Evolutionary conservation across 495 filamentous ascomycete species (phyloP).

Genomic region (Annulohypoxylon bovei): DNA sequence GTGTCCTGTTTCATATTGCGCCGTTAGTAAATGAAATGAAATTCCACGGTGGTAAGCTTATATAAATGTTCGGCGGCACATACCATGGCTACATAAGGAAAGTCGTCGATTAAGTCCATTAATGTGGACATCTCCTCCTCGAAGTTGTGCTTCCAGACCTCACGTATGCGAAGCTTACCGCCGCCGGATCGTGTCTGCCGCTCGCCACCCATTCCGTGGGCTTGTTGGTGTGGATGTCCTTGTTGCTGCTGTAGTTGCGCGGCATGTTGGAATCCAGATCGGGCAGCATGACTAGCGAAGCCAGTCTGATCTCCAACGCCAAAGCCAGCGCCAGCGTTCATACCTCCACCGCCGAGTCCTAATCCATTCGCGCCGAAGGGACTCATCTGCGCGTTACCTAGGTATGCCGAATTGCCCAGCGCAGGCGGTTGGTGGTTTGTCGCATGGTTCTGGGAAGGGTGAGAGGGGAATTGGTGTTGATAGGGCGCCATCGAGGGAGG

Average conservation of each 20-base stretch:
- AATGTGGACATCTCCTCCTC: constrained; percentile 87
- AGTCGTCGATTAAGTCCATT: constrained; percentile 83
- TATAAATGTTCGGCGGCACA: constrained; percentile 25
- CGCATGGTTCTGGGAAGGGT: constrained; percentile 52
- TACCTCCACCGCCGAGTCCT: constrained; percentile 62
- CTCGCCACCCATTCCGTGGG: constrained; percentile 59
- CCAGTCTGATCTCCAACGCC: constrained; percentile 77
- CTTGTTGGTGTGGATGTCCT: constrained; percentile 64
- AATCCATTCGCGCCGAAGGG: constrained; percentile 72
- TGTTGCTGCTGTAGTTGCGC: constrained; percentile 71
- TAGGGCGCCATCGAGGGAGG: constrained; percentile 53
- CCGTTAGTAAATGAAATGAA: constrained; percentile 37
- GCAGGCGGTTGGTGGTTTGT: constrained; percentile 52
- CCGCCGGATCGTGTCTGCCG: constrained; percentile 50
- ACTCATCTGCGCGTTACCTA: constrained; percentile 69
- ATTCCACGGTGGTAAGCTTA: not conserved
- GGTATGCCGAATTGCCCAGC: constrained; percentile 51
- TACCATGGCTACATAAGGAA: constrained; percentile 97
- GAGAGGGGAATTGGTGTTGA: constrained; percentile 58
- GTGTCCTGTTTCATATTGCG: constrained; percentile 74
- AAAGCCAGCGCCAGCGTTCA: constrained; percentile 58
- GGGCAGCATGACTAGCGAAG: constrained; percentile 87
- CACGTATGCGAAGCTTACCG: constrained; percentile 81
- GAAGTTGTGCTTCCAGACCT: constrained; percentile 93
- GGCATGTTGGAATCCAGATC: constrained; percentile 84